Evolutionary conservation across 2,329 filamentous ascomycete genomes (phyloP).

Genomic region (Pochonia chlamydosporia): DNA sequence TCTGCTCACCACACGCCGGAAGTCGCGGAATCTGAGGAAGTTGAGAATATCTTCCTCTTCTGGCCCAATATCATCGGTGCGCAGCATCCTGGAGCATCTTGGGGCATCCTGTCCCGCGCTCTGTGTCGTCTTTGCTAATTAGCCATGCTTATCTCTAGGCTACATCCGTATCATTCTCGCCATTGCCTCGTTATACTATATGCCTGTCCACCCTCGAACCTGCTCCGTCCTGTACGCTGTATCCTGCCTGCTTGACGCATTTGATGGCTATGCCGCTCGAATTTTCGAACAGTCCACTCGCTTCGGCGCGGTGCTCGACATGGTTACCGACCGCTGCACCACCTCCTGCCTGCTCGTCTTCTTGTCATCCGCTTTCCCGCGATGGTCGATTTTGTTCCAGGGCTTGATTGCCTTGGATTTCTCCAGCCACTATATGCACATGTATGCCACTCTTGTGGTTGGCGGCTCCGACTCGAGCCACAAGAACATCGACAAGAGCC

Average conservation of each 20-base stretch:
- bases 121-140: not conserved
- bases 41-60: conserved; percentile 78
- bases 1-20: conserved; percentile 28
- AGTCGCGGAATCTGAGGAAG: conserved; percentile 29
- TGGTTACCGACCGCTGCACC: conserved; percentile 98
- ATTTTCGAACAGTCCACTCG: conserved; percentile 83
- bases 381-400: conserved; percentile 93
- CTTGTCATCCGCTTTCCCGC: conserved; percentile 86
- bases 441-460: conserved; percentile 92
- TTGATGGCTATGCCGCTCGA: conserved; percentile 85
- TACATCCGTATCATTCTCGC: conserved; percentile 76
- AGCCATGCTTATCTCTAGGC: conserved; percentile 40
- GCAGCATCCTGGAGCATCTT: conserved; percentile 21
- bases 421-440: conserved; percentile 97
- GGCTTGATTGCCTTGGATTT: conserved; percentile 86
- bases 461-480: conserved; percentile 76
- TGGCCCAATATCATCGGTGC: conserved; percentile 76
- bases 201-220: conserved; percentile 96
- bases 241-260: conserved; percentile 89
- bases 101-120: not conserved
- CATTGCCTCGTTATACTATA: conserved; percentile 93
- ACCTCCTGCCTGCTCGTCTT: conserved; percentile 94
- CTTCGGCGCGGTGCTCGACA: conserved; percentile 95
- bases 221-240: conserved; percentile 88
- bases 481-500: conserved; percentile 85